Evolutionary conservation across 2,329 filamentous ascomycete genomes (phyloP).

Genomic region (Penicillium sp.): DNA sequence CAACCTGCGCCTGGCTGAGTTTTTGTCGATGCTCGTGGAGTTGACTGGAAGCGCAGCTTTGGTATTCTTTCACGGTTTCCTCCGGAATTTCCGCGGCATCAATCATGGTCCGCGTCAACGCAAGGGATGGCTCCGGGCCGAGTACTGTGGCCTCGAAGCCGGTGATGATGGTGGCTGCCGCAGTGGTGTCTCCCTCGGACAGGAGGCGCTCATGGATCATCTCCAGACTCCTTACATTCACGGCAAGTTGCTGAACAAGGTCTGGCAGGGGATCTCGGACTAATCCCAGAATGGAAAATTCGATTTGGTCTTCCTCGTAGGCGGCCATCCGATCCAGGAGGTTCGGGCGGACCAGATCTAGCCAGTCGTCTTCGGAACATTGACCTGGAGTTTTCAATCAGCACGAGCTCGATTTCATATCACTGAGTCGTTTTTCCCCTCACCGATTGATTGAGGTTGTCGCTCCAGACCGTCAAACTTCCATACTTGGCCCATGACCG

Average conservation of each 20-base stretch:
- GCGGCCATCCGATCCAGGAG: conserved; percentile 70
- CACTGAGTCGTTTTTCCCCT: conserved; percentile 13
- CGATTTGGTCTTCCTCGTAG: conserved; percentile 66
- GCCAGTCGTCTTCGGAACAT: conserved; percentile 66
- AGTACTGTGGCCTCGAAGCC: conserved; percentile 31
- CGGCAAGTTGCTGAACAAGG: conserved; percentile 49
- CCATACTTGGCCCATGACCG: conserved; percentile 75
- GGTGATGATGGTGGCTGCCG: conserved; percentile 5
- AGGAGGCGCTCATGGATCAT: conserved; percentile 39
- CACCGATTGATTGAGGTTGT: conserved; percentile 68
- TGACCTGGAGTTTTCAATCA: conserved; percentile 32
- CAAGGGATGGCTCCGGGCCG: conserved; percentile 43
- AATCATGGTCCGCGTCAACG: conserved; percentile 39
- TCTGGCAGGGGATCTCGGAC: conserved; percentile 65
- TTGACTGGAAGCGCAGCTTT: conserved; percentile 29
- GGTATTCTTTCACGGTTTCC: conserved; percentile 30
- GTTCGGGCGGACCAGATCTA: conserved; percentile 63
- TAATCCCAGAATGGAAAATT: conserved; percentile 79
- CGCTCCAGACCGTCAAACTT: conserved; percentile 83
- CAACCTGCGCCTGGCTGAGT: conserved; percentile 37
- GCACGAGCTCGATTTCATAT: neutral
- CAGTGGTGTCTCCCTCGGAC: neutral
- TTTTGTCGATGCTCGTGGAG: conserved; percentile 37
- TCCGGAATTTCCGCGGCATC: conserved; percentile 36
- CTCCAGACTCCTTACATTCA: conserved; percentile 52